Evolutionary conservation across 352 stramenopile genomes (phyloP).

Genomic region (Phytophthora capsici): DNA sequence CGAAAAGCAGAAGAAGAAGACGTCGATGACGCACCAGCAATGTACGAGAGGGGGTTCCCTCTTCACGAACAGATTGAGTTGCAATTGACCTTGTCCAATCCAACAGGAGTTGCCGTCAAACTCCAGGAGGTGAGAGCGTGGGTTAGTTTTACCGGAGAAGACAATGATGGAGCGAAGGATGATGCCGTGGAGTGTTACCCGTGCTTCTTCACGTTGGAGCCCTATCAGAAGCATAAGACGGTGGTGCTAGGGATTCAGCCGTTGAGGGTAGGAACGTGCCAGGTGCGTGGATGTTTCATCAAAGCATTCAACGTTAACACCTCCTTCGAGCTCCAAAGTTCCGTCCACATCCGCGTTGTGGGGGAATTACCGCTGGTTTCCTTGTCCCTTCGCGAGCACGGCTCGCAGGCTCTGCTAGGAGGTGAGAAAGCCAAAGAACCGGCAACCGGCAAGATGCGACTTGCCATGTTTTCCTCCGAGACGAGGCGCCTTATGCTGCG

Average conservation of each 20-base stretch:
- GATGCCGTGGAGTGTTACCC: slow-evolving; percentile 64
- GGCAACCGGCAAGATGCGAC: slow-evolving; percentile 26
- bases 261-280: slow-evolving; percentile 46
- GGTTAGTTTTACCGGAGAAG: slow-evolving; percentile 37
- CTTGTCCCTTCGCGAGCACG: slow-evolving; percentile 57
- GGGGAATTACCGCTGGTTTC: slow-evolving; percentile 51
- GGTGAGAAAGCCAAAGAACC: slow-evolving; percentile 4
- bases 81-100: slow-evolving; percentile 70
- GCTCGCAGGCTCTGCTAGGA: slow-evolving; percentile 30
- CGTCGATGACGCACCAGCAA: slow-evolving; percentile 21
- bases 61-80: slow-evolving; percentile 65
- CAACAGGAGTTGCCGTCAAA: slow-evolving; percentile 63
- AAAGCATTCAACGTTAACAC: slow-evolving; percentile 69
- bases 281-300: slow-evolving; percentile 65
- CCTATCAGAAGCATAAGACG: slow-evolving; percentile 60
- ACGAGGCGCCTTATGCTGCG: slow-evolving; percentile 63
- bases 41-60: slow-evolving; percentile 56
- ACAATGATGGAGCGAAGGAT: slow-evolving; percentile 1
- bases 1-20: slow-evolving; percentile 20
- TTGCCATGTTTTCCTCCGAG: slow-evolving; percentile 77
- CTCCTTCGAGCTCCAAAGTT: slow-evolving; percentile 43
- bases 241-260: slow-evolving; percentile 60
- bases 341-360: slow-evolving; percentile 50
- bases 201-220: slow-evolving; percentile 47
- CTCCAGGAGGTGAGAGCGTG: slow-evolving; percentile 69